These are phyloP conservation scores for Gossypium davidsonii DNA, from an alignment of 441 rosid genomes.

Conservation along the genomic window DNA sequence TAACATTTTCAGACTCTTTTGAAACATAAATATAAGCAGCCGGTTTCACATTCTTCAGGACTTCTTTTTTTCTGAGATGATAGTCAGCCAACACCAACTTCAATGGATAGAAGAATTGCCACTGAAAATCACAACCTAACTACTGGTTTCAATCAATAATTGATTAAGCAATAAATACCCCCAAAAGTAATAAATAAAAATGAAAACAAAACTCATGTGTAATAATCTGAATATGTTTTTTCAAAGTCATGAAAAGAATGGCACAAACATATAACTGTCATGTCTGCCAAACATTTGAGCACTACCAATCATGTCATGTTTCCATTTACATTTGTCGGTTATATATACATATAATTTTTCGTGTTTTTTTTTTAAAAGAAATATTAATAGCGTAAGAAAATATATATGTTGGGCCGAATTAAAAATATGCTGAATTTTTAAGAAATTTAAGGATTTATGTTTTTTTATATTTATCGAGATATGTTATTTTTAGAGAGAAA, in stretches of 20 bases:
- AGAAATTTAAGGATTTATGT: no score
- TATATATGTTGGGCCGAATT: no score
- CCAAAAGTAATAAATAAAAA: no score
- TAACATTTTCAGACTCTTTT: no score
- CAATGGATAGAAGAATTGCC: background rate
- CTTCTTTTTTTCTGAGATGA: background rate
- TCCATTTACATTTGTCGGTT: background rate
- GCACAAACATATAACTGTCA: background rate
- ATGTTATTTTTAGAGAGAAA: no score
- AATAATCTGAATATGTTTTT: background rate
- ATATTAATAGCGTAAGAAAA: no score
- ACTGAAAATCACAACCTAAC: background rate
- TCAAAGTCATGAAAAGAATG: constrained; percentile 4
- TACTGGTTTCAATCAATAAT: background rate
- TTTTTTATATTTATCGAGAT: no score
- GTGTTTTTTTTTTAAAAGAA: no score
- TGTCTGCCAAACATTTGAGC: constrained; percentile 1
- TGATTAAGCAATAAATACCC: background rate
- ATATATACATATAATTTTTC: no score
- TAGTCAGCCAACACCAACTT: background rate
- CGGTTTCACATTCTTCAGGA: background rate
- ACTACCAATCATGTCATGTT: constrained; percentile 10
- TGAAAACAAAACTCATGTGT: background rate
- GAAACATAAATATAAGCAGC: background rate
- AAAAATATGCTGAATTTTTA: no score